Base-by-base conservation (phyloP, 1,139 yeast genomes). In the Hyphopichia khmerensis region DNA sequence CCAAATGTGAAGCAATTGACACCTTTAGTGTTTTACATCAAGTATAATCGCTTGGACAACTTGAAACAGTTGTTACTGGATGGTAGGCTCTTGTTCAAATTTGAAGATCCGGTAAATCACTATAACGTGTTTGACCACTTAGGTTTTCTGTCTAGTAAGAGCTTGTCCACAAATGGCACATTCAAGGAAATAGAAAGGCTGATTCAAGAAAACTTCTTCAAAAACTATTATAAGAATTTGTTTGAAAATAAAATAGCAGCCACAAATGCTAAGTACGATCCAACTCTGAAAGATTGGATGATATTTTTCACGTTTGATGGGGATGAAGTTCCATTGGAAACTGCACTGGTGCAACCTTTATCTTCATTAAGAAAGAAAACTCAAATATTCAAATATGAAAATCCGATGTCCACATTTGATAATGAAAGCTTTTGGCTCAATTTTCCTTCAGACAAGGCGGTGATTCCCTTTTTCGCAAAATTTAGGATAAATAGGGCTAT, bases 1-100 rank as follows among this genome's bases (percentile, higher is more conserved):
- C 62, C 77, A 26, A 91, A 91, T 55, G 56, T 60, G 18, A 78
- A 78, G 49, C 75, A 76, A 1, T 67, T 83, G 51, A 79, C 93
- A 0, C 96, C 97, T 0, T 58, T 89, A 43, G 81, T 84, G 75
- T 69, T 80, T 5, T 85, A 79, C 54, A 80, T 87, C 39, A 85
- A 86, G 55, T 89, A 82, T 60, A 83, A 82, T 47, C 69, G 95
- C 37, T 42, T 75, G 1, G 83, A 79, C 2, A 86, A 87, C 46
- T 67, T 89, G 17, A 56, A 63, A 31, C 67, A 64, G 3, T 57
- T 85, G 0, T 46, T 84, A 2, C 42, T 55, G 3, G 84, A 81
- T 51, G 49, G 60, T 0, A 53, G 82, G 39, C 55, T 82, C 10
- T 65, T 77, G 14, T 63, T 83, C 18, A 48, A 62, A 18, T 64